Evolutionary conservation across 805 yeast genomes (phyloP), one percentile per base, ranked within the genome.

Genomic region (Cyberlindnera suaveolens): DNA sequence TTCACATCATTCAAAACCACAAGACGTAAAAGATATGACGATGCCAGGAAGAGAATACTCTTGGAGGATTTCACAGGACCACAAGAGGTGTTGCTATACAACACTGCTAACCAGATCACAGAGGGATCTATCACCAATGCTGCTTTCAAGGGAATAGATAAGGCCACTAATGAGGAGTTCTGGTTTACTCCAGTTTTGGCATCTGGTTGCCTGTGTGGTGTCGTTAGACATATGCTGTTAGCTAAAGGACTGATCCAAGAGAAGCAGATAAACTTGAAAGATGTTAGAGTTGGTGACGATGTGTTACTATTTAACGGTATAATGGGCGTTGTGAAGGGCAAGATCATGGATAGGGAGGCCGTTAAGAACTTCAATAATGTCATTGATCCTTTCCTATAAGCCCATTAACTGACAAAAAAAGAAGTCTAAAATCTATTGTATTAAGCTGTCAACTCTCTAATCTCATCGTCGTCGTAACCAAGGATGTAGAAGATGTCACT

Each of bases 1-100:
- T 86, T 85, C 62, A 87, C 96, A 0, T 82, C 95, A 5, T 84
- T 89, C 65, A 91, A 91, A 60, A 91, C 98, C 0, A 85, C 96
- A 0, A 63, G 69, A 19, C 70, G 99, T 48, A 67, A 66, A 3
- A 77, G 71, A 37, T 89, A 90, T 59, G 73, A 67, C 36, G 68
- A 59, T 3, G 83, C 96, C 0, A 65, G 97, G 44, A 61, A 60
- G 1, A 65, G 87, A 36, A 51, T 64, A 35, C 55, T 77, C 4
- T 47, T 57, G 1, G 30, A 48, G 40, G 49, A 51, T 14, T 27
- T 46, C 5, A 26, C 41, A 1, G 58, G 64, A 1, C 69, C 75
- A 0, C 66, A 72, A 20, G 98, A 91, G 56, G 95, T 88, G 15
- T 68, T 91, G 3, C 53, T 91, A 3, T 72, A 75, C 53, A 87